phyloP scores from a whole-genome alignment of 352 stramenopile species.

The Pythium monospermum region DNA sequence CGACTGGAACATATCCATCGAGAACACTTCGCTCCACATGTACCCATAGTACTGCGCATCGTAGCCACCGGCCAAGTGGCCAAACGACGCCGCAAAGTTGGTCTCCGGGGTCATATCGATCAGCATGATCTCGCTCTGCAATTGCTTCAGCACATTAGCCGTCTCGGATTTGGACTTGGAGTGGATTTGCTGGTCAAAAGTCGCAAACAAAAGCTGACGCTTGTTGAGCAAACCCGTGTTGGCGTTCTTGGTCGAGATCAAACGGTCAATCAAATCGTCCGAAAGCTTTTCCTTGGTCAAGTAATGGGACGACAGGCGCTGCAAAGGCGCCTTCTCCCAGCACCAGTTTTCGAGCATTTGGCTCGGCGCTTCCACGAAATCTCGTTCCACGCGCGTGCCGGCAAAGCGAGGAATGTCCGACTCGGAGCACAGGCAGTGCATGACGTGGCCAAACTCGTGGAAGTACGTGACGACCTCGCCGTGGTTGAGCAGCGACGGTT shows the following conservation, averaged over 20 bases:
- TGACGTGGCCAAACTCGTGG: slow-evolving; percentile 88
- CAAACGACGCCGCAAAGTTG: slow-evolving; percentile 83
- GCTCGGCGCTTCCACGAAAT: slow-evolving; percentile 89
- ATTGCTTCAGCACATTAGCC: slow-evolving; percentile 65
- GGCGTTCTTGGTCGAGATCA: slow-evolving; percentile 87
- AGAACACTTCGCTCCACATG: slow-evolving; percentile 89
- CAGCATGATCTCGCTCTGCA: slow-evolving; percentile 83
- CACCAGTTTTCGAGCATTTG: slow-evolving; percentile 92
- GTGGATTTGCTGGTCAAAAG: slow-evolving; percentile 85
- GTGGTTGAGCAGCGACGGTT: slow-evolving; percentile 76
- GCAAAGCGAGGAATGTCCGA: slow-evolving; percentile 69
- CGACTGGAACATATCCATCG: slow-evolving; percentile 88
- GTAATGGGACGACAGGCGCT: slow-evolving; percentile 85
- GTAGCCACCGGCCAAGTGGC: slow-evolving; percentile 75
- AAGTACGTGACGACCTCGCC: slow-evolving; percentile 88
- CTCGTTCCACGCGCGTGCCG: slow-evolving; percentile 73
- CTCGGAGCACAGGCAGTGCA: slow-evolving; percentile 88
- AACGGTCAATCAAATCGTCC: slow-evolving; percentile 66
- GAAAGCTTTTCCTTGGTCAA: slow-evolving; percentile 72
- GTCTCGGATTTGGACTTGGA: slow-evolving; percentile 81
- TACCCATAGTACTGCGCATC: slow-evolving; percentile 86
- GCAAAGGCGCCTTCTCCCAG: slow-evolving; percentile 82
- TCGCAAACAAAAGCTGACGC: slow-evolving; percentile 76
- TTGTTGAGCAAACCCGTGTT: slow-evolving; percentile 80
- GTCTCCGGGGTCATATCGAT: slow-evolving; percentile 83